Evolutionary conservation across 2,329 filamentous ascomycete genomes (phyloP).

Genomic region (Colletotrichum paranaense): DNA sequence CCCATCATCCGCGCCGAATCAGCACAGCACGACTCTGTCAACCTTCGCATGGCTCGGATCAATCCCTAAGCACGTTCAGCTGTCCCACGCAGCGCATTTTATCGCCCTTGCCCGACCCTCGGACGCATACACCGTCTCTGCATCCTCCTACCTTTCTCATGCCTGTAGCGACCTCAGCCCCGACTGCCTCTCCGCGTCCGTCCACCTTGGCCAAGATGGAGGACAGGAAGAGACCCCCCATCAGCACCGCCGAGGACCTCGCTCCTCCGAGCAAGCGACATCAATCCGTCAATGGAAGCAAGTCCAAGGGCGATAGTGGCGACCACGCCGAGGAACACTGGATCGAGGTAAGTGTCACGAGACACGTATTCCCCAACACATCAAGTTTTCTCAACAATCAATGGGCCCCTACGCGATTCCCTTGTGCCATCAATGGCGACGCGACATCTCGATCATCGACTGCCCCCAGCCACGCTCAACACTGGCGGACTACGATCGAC

Average conservation of each 20-base stretch:
- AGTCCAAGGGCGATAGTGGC: slow-evolving; percentile 64
- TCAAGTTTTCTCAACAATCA: slow-evolving; percentile 38
- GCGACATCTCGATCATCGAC: slow-evolving; percentile 34
- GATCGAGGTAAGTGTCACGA: slow-evolving; percentile 72
- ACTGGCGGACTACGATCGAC: slow-evolving; percentile 33
- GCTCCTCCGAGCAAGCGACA: slow-evolving; percentile 93
- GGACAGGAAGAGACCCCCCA: slow-evolving; percentile 96
- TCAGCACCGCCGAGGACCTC: slow-evolving; percentile 82
- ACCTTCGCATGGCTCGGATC: slow-evolving; percentile 28
- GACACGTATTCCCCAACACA: slow-evolving; percentile 39
- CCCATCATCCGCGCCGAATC: slow-evolving; percentile 24
- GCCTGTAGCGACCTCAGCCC: slow-evolving; percentile 80
- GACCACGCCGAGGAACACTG: slow-evolving; percentile 70
- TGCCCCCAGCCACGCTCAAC: slow-evolving; percentile 28
- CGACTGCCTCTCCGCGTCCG: slow-evolving; percentile 77
- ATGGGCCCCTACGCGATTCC: slow-evolving; percentile 32
- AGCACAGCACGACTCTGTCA: slow-evolving; percentile 19
- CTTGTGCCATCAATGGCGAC: slow-evolving; percentile 31
- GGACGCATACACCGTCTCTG: slow-evolving; percentile 30
- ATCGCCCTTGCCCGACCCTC: slow-evolving; percentile 19
- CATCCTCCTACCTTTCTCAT: slow-evolving; percentile 70
- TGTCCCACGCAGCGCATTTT: slow-evolving; percentile 1
- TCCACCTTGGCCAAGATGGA: slow-evolving; percentile 96
- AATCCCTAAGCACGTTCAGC: slow-evolving; percentile 13
- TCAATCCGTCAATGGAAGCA: slow-evolving; percentile 80